Evolutionary conservation across 2,329 filamentous ascomycete species (phyloP).

Genomic region (Botrytis aclada): DNA sequence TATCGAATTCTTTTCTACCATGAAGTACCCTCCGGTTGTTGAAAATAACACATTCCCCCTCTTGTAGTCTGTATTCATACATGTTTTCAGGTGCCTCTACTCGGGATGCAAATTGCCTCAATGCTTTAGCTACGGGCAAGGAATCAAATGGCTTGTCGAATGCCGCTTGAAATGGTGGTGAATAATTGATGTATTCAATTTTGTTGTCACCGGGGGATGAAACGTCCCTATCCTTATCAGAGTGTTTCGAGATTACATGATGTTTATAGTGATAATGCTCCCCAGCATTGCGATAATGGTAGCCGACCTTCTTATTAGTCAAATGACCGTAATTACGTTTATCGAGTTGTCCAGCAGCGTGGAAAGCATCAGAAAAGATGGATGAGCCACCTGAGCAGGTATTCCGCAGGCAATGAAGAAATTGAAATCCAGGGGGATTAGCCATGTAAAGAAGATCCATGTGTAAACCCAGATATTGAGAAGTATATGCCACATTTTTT

Average conservation of each 20-base stretch:
- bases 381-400: slow-evolving; percentile 77
- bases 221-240: not conserved
- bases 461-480: slow-evolving; percentile 77
- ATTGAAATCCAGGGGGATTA: slow-evolving; percentile 75
- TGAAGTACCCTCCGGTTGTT: slow-evolving; percentile 85
- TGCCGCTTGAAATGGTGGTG: slow-evolving; percentile 73
- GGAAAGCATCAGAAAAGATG: slow-evolving; percentile 75
- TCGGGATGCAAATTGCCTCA: slow-evolving; percentile 8
- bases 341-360: slow-evolving; percentile 50
- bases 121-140: not conserved
- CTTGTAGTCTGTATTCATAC: slow-evolving; percentile 68
- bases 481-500: slow-evolving; percentile 91
- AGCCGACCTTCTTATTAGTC: slow-evolving; percentile 48
- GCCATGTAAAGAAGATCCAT: slow-evolving; percentile 89
- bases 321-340: slow-evolving; percentile 41
- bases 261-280: slow-evolving; percentile 60
- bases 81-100: slow-evolving; percentile 50
- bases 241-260: slow-evolving; percentile 46
- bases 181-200: slow-evolving; percentile 57
- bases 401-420: slow-evolving; percentile 86
- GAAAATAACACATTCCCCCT: slow-evolving; percentile 91
- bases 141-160: not conserved
- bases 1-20: slow-evolving; percentile 73
- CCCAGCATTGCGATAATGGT: slow-evolving; percentile 65
- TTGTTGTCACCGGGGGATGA: not conserved